Evolutionary conservation across 83 land plant species (phyloP), one percentile per base, ranked within the genome.

Genomic region (Thuja plicata): DNA sequence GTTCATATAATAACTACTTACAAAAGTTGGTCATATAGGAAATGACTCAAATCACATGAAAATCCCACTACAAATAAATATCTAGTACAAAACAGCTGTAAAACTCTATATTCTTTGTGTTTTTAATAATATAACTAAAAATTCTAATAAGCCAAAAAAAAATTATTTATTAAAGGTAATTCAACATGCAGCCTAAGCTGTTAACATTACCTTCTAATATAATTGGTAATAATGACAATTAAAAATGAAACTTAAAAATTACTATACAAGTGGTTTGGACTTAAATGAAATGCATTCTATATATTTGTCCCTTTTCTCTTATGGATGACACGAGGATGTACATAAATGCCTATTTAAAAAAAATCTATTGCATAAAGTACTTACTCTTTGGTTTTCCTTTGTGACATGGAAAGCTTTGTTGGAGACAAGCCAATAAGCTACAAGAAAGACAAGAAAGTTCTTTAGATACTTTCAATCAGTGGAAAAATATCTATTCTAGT

Each of bases 321-420:
- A 15, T n/a, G 30, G 3, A 74, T 74, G 37, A 30, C 35, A n/a
- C 0, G 30, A 34, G 78, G 34, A 76, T 76, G 40, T 37, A 34
- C 37, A 3, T 2, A 76, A 34, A 76, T 15, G 8, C 8, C 71
- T 62, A 21, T 62, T 62, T 11, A 77, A 3, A 43, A n/a, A 16
- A 12, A 76, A 76, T 60, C 0, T 37, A 32, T 17, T 37, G 19
- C 37, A 41, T 5, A 78, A 78, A 37, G 16, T 0, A 78, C 81
- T 78, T 78, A 78, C 81, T 78, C 15, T 38, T 16, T 78, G 81
- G 41, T 37, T 13, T 78, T 78, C 81, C 81, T 34, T 78, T 78
- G 43, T 78, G 81, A 17, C 81, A 78, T 78, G 81, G 81, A 78
- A 78, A 78, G 81, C 41, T 37, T 78, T 43, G 38, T 78, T 78